Evolutionary conservation across 352 stramenopile genomes (phyloP).

Genomic region (Phytophthora ramorum): DNA sequence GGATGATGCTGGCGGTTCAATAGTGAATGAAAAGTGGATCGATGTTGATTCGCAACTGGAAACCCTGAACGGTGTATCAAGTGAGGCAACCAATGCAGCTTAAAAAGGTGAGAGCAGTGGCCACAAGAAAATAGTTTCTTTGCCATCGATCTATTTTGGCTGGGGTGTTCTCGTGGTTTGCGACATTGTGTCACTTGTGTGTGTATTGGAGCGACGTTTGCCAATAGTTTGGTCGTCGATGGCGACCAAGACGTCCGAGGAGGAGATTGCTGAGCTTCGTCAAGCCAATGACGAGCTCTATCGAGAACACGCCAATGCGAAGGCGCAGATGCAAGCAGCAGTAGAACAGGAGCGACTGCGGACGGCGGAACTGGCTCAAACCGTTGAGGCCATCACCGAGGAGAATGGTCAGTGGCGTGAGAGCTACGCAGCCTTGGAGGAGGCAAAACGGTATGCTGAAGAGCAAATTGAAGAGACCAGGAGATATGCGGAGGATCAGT

Average conservation of each 20-base stretch:
- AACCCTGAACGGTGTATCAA: conserved; percentile 1
- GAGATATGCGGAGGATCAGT: conserved; percentile 27
- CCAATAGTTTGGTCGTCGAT: conserved; percentile 10
- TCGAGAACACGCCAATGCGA: conserved; percentile 73
- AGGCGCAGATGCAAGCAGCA: conserved; percentile 77
- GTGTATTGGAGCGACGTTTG: conserved; percentile 3
- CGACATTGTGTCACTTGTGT: conserved; percentile 1
- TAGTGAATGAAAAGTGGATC: conserved; percentile 27
- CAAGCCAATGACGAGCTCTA: conserved; percentile 69
- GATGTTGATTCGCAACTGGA: conserved; percentile 35
- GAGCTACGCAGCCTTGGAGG: conserved; percentile 68
- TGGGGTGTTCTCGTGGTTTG: not conserved
- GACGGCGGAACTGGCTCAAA: conserved; percentile 49
- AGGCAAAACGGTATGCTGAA: conserved; percentile 52
- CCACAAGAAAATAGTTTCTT: conserved; percentile 20
- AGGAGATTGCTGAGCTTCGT: conserved; percentile 61
- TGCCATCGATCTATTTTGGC: conserved; percentile 32
- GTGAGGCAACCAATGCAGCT: not conserved
- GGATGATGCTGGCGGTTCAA: conserved; percentile 15
- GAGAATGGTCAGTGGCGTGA: conserved; percentile 68
- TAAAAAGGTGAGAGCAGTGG: conserved; percentile 1
- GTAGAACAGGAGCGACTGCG: conserved; percentile 71
- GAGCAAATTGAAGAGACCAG: conserved; percentile 50
- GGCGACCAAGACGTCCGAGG: conserved; percentile 43
- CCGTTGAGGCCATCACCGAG: conserved; percentile 53